These are phyloP conservation scores for Fusarium sp. DNA, from an alignment of 2,329 filamentous ascomycete genomes.

Conservation along the genomic window DNA sequence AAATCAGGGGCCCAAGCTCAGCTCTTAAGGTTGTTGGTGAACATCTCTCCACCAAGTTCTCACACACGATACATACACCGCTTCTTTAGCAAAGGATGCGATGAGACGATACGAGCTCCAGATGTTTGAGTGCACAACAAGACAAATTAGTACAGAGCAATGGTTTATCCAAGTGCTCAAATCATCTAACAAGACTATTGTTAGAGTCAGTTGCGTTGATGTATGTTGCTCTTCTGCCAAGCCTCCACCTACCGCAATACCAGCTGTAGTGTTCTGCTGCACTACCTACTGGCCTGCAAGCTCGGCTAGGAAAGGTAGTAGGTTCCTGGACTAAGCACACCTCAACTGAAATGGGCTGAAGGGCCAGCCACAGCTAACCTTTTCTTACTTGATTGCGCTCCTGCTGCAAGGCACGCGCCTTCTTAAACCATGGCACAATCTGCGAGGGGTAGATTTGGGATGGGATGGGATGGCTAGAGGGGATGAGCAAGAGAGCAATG, in stretches of 20 bases:
- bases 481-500: slow-evolving; percentile 1
- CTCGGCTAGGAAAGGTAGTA: slow-evolving; percentile 17
- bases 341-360: slow-evolving; percentile 29
- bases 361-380: slow-evolving; percentile 14
- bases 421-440: slow-evolving; percentile 17
- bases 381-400: slow-evolving; percentile 12
- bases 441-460: slow-evolving; percentile 24
- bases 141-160: neutral
- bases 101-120: slow-evolving; percentile 9
- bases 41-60: slow-evolving; percentile 14
- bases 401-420: slow-evolving; percentile 41
- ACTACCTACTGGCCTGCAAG: neutral
- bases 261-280: neutral
- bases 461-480: neutral
- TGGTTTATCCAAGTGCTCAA: neutral
- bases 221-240: neutral
- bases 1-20: slow-evolving; percentile 24
- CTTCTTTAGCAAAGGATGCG: slow-evolving; percentile 26
- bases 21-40: slow-evolving; percentile 9
- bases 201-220: neutral
- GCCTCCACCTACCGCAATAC: neutral
- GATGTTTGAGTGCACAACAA: neutral
- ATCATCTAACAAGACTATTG: neutral
- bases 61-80: slow-evolving; percentile 26
- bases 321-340: slow-evolving; percentile 28